A percentile compares a stretch with the other conserved stretches of the same genome.
Conservation (phyloP, 2,329 filamentous ascomycete genomes). For the Colletotrichum brevisporum region DNA sequence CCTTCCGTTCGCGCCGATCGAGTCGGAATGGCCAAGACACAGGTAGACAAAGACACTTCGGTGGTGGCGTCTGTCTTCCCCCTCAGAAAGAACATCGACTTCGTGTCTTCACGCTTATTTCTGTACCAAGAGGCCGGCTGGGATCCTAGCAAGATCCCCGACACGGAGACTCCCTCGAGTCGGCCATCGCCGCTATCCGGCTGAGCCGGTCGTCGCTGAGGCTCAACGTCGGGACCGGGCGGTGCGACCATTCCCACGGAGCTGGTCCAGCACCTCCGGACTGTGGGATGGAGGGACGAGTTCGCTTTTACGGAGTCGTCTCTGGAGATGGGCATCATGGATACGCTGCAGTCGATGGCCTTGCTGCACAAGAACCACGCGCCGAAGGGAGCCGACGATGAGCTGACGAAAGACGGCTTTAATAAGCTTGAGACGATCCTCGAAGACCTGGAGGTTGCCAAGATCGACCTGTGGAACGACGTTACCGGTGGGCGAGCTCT, state of each 20-base stretch:
- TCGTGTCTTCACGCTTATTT: slow-evolving; percentile 48
- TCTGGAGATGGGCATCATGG: too few species aligned
- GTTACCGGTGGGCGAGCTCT: not conserved
- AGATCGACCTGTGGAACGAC: not conserved
- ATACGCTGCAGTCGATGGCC: too few species aligned
- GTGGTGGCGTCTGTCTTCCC: not conserved
- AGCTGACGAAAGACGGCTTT: not conserved
- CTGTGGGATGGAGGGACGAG: too few species aligned
- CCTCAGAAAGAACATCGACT: slow-evolving; percentile 38
- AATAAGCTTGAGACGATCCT: slow-evolving; percentile 3
- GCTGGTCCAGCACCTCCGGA: not conserved
- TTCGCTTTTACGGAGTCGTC: too few species aligned
- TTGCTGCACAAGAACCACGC: not conserved
- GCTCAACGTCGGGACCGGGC: not conserved
- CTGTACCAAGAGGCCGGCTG: slow-evolving; percentile 51
- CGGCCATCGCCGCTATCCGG: slow-evolving; percentile 46
- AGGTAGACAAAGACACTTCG: too few species aligned
- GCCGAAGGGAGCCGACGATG: not conserved
- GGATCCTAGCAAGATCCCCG: slow-evolving; percentile 53
- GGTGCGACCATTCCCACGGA: not conserved
- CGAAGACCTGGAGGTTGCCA: slow-evolving; percentile 2
- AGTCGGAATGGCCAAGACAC: too few species aligned
- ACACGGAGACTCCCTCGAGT: slow-evolving; percentile 48
- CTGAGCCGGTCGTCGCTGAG: slow-evolving; percentile 41
- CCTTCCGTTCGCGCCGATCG: too few species aligned